A percentile compares a stretch with the other conserved stretches of the same genome.
phyloP scores from a whole-genome alignment of 148 eudicot species.

The Vaccinium myrtillus region DNA sequence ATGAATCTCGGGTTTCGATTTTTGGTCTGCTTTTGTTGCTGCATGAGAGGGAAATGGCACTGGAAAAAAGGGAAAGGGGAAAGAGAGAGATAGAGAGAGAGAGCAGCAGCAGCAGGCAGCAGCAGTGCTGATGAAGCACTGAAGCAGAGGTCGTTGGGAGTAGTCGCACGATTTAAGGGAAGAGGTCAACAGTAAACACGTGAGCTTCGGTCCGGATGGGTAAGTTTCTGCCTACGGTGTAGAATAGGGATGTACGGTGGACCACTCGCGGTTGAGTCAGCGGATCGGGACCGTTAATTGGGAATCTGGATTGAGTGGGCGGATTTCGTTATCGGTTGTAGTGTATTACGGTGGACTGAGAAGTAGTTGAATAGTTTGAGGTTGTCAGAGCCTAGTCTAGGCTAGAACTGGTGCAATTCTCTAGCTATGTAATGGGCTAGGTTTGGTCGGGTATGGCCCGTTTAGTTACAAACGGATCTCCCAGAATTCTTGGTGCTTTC shows the following conservation, averaged over 20 bases:
- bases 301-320: no score
- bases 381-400: neutral
- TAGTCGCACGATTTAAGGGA: neutral
- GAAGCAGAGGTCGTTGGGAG: constrained; percentile 5
- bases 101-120: neutral
- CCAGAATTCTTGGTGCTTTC: no score
- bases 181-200: neutral
- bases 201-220: neutral
- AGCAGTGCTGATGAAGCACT: neutral
- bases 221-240: neutral
- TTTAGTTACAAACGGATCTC: no score
- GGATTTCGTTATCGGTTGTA: neutral
- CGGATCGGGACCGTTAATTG: neutral
- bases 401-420: neutral
- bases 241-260: neutral
- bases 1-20: neutral
- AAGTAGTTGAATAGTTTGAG: neutral
- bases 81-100: neutral
- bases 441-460: neutral
- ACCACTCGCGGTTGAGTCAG: neutral
- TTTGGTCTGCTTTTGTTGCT: neutral
- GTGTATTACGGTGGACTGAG: neutral
- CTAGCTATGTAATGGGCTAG: neutral
- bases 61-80: neutral
- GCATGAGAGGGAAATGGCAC: constrained; percentile 8